phyloP scores from a whole-genome alignment of 306 rosid species.

The Aeschynomene evenia region DNA sequence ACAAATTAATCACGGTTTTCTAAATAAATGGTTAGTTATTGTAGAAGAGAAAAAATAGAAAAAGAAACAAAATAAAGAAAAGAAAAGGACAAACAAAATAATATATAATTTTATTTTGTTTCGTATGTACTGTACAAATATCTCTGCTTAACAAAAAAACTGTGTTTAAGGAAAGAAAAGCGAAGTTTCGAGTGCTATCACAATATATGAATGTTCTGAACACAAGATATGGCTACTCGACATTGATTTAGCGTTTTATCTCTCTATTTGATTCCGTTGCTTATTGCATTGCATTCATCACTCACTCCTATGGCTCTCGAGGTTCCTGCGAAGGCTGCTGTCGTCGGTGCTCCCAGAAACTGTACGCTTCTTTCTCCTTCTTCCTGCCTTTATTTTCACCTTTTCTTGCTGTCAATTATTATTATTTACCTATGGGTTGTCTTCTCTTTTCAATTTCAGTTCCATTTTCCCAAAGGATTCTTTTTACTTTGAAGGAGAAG shows the following conservation, averaged over 20 bases:
- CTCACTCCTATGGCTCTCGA: slow-evolving; percentile 57
- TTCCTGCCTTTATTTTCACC: slow-evolving; percentile 16
- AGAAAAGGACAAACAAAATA: too few species aligned
- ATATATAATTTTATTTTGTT: too few species aligned
- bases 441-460: slow-evolving; percentile 38
- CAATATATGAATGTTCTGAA: not conserved
- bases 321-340: slow-evolving; percentile 72
- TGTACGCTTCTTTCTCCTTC: slow-evolving; percentile 39
- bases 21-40: too few species aligned
- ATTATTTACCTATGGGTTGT: not conserved
- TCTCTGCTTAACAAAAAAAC: too few species aligned
- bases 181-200: too few species aligned
- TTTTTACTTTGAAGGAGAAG: slow-evolving; percentile 87
- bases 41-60: too few species aligned
- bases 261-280: not conserved
- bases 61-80: too few species aligned
- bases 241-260: not conserved
- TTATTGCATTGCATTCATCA: not conserved
- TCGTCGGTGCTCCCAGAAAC: slow-evolving; percentile 64
- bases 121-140: too few species aligned
- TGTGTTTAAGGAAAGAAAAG: too few species aligned
- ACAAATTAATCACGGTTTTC: too few species aligned
- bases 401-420: not conserved
- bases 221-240: not conserved
- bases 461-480: slow-evolving; percentile 79